phyloP scores from a whole-genome alignment of 768 basidiomycete species.

The Pisolithus orientalis region DNA sequence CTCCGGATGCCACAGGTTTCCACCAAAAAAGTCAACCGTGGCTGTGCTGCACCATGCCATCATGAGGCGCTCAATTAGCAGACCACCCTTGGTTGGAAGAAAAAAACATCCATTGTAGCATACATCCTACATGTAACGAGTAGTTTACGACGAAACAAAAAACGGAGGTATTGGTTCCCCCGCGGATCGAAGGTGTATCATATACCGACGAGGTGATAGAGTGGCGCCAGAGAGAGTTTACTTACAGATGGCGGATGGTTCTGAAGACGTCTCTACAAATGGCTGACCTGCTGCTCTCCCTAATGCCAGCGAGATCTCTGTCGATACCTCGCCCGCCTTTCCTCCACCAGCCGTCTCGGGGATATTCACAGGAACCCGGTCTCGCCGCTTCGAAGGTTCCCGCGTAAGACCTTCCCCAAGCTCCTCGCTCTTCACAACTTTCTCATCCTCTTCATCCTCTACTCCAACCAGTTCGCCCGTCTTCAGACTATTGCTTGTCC shows the following conservation, averaged over 20 bases:
- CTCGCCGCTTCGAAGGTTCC: constrained; percentile 3
- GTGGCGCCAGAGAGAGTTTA: not conserved
- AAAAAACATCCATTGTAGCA: too few relatives aligned
- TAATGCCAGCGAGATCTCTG: constrained; percentile 16
- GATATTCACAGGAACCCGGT: constrained; percentile 3
- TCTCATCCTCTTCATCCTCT: constrained; percentile 36
- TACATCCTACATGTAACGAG: too few relatives aligned
- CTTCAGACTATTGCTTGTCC: constrained; percentile 55
- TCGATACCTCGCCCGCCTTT: not conserved
- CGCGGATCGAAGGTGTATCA: too few relatives aligned
- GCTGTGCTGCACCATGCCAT: too few relatives aligned
- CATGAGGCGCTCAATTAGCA: too few relatives aligned
- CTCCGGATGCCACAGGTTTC: too few relatives aligned
- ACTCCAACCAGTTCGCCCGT: constrained; percentile 48
- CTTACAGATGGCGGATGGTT: not conserved
- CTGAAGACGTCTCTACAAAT: constrained; percentile 7
- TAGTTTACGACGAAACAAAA: too few relatives aligned
- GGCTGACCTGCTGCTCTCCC: constrained; percentile 21
- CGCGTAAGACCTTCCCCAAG: constrained; percentile 11
- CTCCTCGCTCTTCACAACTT: constrained; percentile 13
- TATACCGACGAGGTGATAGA: too few relatives aligned
- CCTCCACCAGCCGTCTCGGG: not conserved
- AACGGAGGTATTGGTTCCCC: too few relatives aligned
- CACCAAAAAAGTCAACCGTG: too few relatives aligned
- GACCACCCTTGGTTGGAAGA: too few relatives aligned